These are phyloP conservation scores for Phytopythium ostracodes DNA, from an alignment of 352 stramenopile species.

Conservation along the genomic window DNA sequence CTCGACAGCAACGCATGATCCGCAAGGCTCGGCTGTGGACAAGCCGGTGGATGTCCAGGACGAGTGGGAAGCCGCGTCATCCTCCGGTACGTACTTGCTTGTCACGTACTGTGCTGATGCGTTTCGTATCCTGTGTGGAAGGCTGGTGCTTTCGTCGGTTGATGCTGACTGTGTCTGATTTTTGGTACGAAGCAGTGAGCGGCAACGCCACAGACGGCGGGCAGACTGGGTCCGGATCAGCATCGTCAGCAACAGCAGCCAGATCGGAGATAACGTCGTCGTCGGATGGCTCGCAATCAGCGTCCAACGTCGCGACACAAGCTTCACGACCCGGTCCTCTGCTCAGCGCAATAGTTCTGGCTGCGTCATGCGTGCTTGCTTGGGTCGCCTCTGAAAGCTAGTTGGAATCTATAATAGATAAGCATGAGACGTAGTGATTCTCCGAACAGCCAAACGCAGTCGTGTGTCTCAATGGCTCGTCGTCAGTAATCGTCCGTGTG, in stretches of 20 bases:
- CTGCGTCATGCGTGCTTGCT: neutral
- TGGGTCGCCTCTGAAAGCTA: neutral
- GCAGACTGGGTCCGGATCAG: neutral
- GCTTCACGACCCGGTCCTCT: neutral
- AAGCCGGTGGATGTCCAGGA: conserved; percentile 24
- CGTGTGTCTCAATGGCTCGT: neutral
- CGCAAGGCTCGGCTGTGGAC: conserved; percentile 40
- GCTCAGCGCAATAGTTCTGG: neutral
- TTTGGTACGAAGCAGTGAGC: neutral
- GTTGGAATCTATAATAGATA: neutral
- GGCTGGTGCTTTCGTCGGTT: conserved; percentile 1
- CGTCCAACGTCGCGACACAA: neutral
- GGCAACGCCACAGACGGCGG: neutral
- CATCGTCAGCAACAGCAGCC: neutral
- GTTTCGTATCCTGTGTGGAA: too few species aligned
- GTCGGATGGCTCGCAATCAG: neutral
- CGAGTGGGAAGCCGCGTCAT: conserved; percentile 16
- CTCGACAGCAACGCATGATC: conserved; percentile 14
- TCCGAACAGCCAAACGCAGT: too few species aligned
- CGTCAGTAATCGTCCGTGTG: neutral
- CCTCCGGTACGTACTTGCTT: conserved; percentile 18
- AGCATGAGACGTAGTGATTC: neutral
- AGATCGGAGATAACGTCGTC: neutral
- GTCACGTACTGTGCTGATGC: too few species aligned
- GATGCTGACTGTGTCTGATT: neutral